Conservation (phyloP, 768 basidiomycete species). For the Macrolepiota dolichaula region DNA sequence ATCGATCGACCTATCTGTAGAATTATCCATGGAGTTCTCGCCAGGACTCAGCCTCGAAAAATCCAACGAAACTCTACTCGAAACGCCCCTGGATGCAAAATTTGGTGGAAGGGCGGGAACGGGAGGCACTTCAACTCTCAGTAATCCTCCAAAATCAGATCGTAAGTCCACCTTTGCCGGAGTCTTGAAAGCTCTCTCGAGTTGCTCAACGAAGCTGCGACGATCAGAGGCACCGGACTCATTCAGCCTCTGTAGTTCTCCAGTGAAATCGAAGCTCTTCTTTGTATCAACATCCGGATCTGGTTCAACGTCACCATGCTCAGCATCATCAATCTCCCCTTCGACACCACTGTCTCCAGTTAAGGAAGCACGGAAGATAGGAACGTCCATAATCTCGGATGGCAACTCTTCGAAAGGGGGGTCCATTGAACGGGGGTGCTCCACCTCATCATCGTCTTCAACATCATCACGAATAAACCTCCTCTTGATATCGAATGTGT, state of each 20-base stretch:
- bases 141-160: conserved; percentile 39
- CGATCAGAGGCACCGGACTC: conserved; percentile 69
- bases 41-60: background rate
- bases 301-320: conserved; percentile 23
- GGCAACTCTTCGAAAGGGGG: conserved; percentile 34
- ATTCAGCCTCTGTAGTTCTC: conserved; percentile 66
- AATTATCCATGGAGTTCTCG: conserved; percentile 14
- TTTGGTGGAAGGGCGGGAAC: conserved; percentile 46
- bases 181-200: conserved; percentile 77
- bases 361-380: conserved; percentile 27
- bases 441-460: conserved; percentile 1
- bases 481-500: conserved; percentile 11
- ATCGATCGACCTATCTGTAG: conserved; percentile 16
- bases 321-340: conserved; percentile 35
- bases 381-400: conserved; percentile 17
- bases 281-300: conserved; percentile 63
- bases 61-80: background rate
- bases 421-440: conserved; percentile 14
- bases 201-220: conserved; percentile 76
- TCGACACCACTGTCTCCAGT: conserved; percentile 19
- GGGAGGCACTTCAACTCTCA: conserved; percentile 43
- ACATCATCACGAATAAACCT: conserved; percentile 15
- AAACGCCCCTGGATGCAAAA: background rate
- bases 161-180: conserved; percentile 65
- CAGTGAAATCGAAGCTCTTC: conserved; percentile 83